Base-by-base conservation (phyloP, 2,329 filamentous ascomycete genomes). In the Aureobasidium zeae region DNA sequence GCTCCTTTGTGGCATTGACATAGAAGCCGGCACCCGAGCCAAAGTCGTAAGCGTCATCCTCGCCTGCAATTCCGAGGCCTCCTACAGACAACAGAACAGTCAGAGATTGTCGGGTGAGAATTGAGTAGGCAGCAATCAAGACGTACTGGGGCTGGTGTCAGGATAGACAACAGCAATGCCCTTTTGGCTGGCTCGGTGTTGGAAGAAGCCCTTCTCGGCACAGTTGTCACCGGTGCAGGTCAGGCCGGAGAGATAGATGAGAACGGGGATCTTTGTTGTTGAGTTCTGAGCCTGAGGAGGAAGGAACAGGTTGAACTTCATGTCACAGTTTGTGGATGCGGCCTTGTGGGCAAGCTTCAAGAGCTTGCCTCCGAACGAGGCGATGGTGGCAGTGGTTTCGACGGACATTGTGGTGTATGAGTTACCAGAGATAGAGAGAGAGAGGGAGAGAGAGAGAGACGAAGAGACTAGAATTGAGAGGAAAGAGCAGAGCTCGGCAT, bases 151-250 rank as follows among this genome's bases (percentile, higher is more conserved):
- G 46, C 84, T 93, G 16, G 91, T 98, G 69, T 98, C 91, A 1
- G 91, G 91, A 68, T 87, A 96, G 43, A 95, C 76, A 46, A 98
- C 69, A n/a, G 91, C 91, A 61, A 98, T 84, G 57, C 85, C 85
- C 61, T 80, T 81, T 55, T 80, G 72, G 46, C 80, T 75, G 35
- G 91, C 91, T 50, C 77, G 76, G 55, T 83, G 78, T 61, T 95
- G 88, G 66, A 98, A 85, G 73, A 95, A 96, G 42, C 88, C 91
- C 62, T 81, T 81, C 58, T 81, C 77, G 2, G 77, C 75, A 62
- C 76, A 77, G 54, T 81, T 81, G 55, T 96, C 88, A 25, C 86
- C 87, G 1, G 87, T 89, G 72, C 91, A 98, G 49, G 91, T 96
- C 49, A 98, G 72, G 39, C 91, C 91, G 11, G 89, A 89, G 47